Percentiles rank a stretch among this genome's conserved stretches.
phyloP scores from a whole-genome alignment of 192 early-diverging fungal genomes.

The Linnemannia exigua region DNA sequence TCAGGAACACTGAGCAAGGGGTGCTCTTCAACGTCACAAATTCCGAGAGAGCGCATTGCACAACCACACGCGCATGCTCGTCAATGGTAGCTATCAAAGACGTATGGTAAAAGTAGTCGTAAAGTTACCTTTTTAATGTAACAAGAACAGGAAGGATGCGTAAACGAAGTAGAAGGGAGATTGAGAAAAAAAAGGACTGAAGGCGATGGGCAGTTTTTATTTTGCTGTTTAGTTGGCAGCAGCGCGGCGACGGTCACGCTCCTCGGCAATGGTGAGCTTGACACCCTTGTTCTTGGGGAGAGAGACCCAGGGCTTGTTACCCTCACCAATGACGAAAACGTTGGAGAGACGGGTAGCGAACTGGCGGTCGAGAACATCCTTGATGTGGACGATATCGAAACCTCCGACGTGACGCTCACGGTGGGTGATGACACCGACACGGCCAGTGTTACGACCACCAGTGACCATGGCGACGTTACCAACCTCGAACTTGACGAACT shows the following conservation, averaged over 20 bases:
- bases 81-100: too few relatives aligned
- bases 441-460: conserved; percentile 98
- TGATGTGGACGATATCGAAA: conserved; percentile 99
- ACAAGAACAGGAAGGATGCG: conserved; percentile 1
- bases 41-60: too few relatives aligned
- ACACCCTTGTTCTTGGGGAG: conserved; percentile 99
- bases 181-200: conserved; percentile 6
- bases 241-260: conserved; percentile 84
- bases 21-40: conserved; percentile 25
- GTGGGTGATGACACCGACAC: conserved; percentile 97
- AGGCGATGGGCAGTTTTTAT: conserved; percentile 9
- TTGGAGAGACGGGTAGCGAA: conserved; percentile 99
- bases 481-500: conserved; percentile 97
- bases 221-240: conserved; percentile 40
- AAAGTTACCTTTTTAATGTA: conserved; percentile 22
- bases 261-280: conserved; percentile 99
- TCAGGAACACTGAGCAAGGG: background rate
- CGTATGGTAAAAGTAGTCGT: background rate
- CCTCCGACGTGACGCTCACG: conserved; percentile 97
- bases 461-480: conserved; percentile 98
- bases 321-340: conserved; percentile 91
- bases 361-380: conserved; percentile 94
- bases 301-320: conserved; percentile 93
- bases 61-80: too few relatives aligned
- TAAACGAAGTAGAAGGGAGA: background rate